A percentile compares a stretch with the other conserved stretches of the same genome.
Evolutionary conservation across 2,329 filamentous ascomycete species (phyloP).

Genomic region (Aureobasidium sp.): DNA sequence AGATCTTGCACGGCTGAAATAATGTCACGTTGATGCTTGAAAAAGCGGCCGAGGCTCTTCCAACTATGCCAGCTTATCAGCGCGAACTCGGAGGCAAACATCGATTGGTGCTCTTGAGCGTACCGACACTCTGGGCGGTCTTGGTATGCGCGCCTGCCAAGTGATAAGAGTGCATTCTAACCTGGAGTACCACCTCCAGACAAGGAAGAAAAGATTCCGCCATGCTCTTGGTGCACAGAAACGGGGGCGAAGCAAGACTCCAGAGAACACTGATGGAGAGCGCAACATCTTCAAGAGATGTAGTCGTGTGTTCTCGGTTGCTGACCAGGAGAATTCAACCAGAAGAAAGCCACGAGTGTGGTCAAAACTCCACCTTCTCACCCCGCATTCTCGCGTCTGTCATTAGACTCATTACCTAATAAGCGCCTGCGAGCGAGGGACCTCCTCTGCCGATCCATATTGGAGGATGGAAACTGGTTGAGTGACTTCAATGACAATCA

Average conservation of each 20-base stretch:
- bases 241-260: neutral
- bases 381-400: neutral
- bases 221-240: neutral
- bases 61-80: neutral
- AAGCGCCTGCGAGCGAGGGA: neutral
- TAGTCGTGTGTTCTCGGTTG: neutral
- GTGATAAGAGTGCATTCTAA: neutral
- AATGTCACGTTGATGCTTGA: neutral
- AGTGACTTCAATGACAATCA: neutral
- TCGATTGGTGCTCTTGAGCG: neutral
- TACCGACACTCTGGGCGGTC: neutral
- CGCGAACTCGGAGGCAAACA: neutral
- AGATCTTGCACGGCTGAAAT: neutral
- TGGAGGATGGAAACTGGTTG: neutral
- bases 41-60: neutral
- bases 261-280: neutral
- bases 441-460: neutral
- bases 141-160: neutral
- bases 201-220: neutral
- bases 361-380: neutral
- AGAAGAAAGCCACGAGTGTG: neutral
- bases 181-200: neutral
- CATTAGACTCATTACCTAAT: slow-evolving; percentile 3
- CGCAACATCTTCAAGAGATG: neutral
- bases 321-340: neutral